Base-by-base conservation (phyloP, 2,329 filamentous ascomycete genomes). In the Fonsecaea multimorphosa region DNA sequence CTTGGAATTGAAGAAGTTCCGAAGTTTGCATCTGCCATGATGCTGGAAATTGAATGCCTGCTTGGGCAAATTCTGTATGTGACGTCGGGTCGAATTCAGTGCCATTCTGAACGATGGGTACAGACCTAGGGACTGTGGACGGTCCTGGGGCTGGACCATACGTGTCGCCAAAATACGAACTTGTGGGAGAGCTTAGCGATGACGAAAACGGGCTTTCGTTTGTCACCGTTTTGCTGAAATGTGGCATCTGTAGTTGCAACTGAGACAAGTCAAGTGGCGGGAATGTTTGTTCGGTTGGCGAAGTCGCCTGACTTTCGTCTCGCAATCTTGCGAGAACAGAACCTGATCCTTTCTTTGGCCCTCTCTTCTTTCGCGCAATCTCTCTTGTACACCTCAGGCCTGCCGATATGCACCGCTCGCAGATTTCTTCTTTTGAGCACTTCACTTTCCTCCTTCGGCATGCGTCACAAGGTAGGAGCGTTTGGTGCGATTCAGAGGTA, bases 281-380 rank as follows among this genome's bases (percentile, higher is more conserved):
- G 6, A 72, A 61, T 46, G 52, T 63, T n/a, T 56, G 40, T 40
- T 71, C 71, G 54, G 72, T 67, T 9, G 58, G 38, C 24, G 66
- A 53, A 6, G 53, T 54, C 12, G 69, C 60, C 19, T 66, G 66
- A 34, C 56, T 64, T 56, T 72, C 71, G 62, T 71, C 71, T 38
- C 71, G 64, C 56, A 72, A 63, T 62, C 69, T 71, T 32, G 71
- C 70, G 44, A 72, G 72, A 29, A 72, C 70, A 7, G 70, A 72
- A n/a, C 71, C 71, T 49, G 71, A 72, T 32, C 71, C 71, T 55
- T 72, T 72, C 65, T 72, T 72, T 19, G 71, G 71, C 27, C 71
- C 70, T 64, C 70, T 64, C 59, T 72, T 72, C 64, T 72, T 72
- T 40, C 71, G 66, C 24, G 63, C 65, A 63, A 72, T 71, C 19